phyloP scores from a whole-genome alignment of 179 eudicot genomes.

The Beta corolliflora region DNA sequence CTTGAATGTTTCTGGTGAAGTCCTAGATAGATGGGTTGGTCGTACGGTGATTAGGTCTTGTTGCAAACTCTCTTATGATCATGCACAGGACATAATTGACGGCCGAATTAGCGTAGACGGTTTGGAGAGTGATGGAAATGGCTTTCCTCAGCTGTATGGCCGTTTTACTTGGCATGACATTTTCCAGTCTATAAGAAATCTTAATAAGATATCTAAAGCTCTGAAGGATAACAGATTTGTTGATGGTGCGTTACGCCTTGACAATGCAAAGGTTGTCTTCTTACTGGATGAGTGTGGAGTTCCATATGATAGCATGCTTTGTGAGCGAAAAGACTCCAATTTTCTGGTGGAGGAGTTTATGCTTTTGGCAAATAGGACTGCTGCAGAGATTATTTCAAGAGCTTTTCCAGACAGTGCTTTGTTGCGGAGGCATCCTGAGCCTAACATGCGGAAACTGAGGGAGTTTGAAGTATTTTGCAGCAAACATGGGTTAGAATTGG shows the following conservation, averaged over 20 bases:
- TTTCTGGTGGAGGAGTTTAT: constrained; percentile 88
- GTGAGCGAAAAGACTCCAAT: constrained; percentile 60
- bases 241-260: constrained; percentile 73
- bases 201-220: constrained; percentile 50
- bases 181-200: constrained; percentile 53
- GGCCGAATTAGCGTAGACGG: constrained; percentile 39
- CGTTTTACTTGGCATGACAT: constrained; percentile 66
- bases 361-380: constrained; percentile 93
- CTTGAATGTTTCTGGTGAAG: constrained; percentile 55
- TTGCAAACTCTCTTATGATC: constrained; percentile 90
- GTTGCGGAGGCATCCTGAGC: constrained; percentile 89
- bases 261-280: constrained; percentile 69
- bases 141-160: constrained; percentile 61
- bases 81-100: constrained; percentile 82
- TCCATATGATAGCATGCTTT: constrained; percentile 65
- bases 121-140: constrained; percentile 25
- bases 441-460: constrained; percentile 68
- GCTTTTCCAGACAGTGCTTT: constrained; percentile 78
- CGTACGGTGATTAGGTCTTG: constrained; percentile 86
- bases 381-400: constrained; percentile 76
- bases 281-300: constrained; percentile 71
- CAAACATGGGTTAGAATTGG: constrained; percentile 72
- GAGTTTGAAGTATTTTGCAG: constrained; percentile 61
- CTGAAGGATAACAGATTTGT: constrained; percentile 67
- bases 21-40: constrained; percentile 80